phyloP scores from a whole-genome alignment of 129 eudicot genomes.

The Erigeron canadensis region DNA sequence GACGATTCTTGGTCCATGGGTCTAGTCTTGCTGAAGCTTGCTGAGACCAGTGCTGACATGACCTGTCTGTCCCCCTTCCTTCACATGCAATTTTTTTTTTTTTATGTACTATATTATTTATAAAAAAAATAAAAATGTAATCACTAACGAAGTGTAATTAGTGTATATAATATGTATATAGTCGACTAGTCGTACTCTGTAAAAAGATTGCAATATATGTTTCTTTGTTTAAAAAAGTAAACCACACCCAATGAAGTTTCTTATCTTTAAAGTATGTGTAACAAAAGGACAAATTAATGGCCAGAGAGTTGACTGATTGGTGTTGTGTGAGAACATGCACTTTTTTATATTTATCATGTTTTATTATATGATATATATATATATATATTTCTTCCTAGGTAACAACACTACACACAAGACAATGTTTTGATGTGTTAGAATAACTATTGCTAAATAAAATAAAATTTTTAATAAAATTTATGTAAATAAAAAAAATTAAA shows the following conservation, averaged over 20 bases:
- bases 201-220: slow-evolving; percentile 17
- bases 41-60: slow-evolving; percentile 37
- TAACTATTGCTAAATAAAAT: neutral
- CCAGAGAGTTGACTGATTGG: slow-evolving; percentile 7
- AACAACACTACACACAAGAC: neutral
- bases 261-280: neutral
- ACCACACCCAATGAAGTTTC: neutral
- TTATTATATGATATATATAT: neutral
- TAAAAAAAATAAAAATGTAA: too few species aligned
- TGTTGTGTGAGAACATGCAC: neutral
- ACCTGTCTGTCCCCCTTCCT: slow-evolving; percentile 24
- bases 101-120: neutral
- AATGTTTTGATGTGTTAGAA: neutral
- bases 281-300: slow-evolving; percentile 11
- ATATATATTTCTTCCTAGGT: neutral
- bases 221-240: neutral
- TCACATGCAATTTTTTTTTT: slow-evolving; percentile 27
- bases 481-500: neutral
- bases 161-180: too few species aligned
- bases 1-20: slow-evolving; percentile 37
- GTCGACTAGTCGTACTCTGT: slow-evolving; percentile 16
- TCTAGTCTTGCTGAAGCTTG: slow-evolving; percentile 39
- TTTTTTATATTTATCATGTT: neutral
- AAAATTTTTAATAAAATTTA: too few species aligned
- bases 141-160: too few species aligned